phyloP scores from a whole-genome alignment of 2,329 filamentous ascomycete species.

The Epichloe coenophiala region DNA sequence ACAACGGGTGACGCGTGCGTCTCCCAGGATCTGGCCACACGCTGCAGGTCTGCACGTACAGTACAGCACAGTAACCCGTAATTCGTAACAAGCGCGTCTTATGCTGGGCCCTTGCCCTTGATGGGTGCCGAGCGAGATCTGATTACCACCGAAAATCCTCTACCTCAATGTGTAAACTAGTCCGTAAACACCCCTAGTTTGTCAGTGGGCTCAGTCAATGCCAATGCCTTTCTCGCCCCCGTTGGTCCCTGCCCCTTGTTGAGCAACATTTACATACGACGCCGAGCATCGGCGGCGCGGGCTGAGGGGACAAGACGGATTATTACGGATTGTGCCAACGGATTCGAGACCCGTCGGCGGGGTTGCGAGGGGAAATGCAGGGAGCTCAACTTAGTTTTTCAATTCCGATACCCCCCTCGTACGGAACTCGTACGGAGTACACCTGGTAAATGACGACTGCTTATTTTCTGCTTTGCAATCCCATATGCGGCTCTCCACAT shows the following conservation, averaged over 20 bases:
- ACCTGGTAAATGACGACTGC: neutral
- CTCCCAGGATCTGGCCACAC: slow-evolving; percentile 5
- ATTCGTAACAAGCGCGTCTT: too few species aligned
- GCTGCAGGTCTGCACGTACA: slow-evolving; percentile 8
- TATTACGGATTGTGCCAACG: too few species aligned
- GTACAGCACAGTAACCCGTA: too few species aligned
- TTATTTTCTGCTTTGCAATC: slow-evolving; percentile 2
- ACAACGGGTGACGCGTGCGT: too few species aligned
- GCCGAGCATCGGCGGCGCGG: too few species aligned
- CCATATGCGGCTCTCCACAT: slow-evolving; percentile 8
- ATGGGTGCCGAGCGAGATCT: slow-evolving; percentile 4
- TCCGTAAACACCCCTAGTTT: neutral
- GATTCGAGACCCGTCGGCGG: too few species aligned
- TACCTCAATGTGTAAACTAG: neutral
- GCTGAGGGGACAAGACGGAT: too few species aligned
- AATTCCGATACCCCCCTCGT: neutral
- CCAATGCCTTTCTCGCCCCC: neutral
- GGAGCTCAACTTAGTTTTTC: neutral
- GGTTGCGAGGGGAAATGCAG: too few species aligned
- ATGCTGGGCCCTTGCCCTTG: neutral
- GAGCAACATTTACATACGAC: too few species aligned
- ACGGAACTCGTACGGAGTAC: neutral
- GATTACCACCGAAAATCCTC: slow-evolving; percentile 7
- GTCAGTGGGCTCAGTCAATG: neutral
- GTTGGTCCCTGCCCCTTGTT: too few species aligned